Evolutionary conservation across 352 stramenopile genomes (phyloP), one percentile per base, ranked within the genome.

Genomic region (Globisporangium megalacanthum): DNA sequence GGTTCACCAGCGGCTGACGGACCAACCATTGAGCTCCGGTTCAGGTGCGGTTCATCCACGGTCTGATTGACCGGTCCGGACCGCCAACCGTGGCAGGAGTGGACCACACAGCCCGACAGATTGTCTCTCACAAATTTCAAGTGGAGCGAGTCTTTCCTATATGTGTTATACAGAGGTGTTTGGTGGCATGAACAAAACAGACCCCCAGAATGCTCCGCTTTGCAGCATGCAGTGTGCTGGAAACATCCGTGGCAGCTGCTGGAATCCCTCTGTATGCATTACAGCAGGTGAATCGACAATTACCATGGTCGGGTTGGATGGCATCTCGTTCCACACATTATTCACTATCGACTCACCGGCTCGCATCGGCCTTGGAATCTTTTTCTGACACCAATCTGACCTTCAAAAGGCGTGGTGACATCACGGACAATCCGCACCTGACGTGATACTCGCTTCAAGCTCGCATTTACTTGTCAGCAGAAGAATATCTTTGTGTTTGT

Each of bases 1-100:
- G 44, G 31, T 59, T 8, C 35, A 13, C 51, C 46, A 56, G 51
- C 58, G 51, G 51, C 35, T 39, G 35, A 45, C 39, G 59, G 60
- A 66, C 61, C 61, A 67, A 61, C 62, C 62, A 65, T 68, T 68
- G 61, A 29, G 45, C 31, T 10, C 19, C 41, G 29, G 4, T 45
- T 45, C 39, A 20, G 6, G 10, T 39, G 6, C 35, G 35, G 35
- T 39, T 39, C 35, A 54, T 39, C n/a, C 15, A 45, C 15, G 13
- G 39, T 19, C 19, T 15, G 17, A 47, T 5, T 19, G 55, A 61
- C 55, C 50, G 56, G 39, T 45, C 20, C 56, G 61, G 61, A 56
- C 55, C 48, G 41, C 13, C 0, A 6, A 19, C 15, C 19, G 22
- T 9, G 6, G 41, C 20, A 5, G 8, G 1, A 20, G 54, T 54